Evolutionary conservation across 2,329 filamentous ascomycete genomes (phyloP).

Genomic region (Lachnellula willkommii): DNA sequence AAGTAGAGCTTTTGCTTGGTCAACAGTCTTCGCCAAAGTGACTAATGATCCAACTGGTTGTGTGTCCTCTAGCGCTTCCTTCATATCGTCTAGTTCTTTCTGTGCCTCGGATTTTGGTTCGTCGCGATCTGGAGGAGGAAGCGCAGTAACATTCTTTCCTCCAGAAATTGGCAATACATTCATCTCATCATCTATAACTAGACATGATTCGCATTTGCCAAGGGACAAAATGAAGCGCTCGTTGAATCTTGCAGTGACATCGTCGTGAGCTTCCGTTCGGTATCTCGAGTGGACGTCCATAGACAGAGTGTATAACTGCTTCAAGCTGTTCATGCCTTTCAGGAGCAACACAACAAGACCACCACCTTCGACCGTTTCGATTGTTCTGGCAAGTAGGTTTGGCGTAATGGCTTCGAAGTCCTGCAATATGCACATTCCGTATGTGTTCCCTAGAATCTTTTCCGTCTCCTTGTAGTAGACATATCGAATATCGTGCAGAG

Average conservation of each 20-base stretch:
- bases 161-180: slow-evolving; percentile 97
- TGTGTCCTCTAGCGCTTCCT: slow-evolving; percentile 78
- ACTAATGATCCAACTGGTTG: slow-evolving; percentile 82
- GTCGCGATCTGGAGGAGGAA: slow-evolving; percentile 71
- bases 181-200: slow-evolving; percentile 95
- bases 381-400: slow-evolving; percentile 89
- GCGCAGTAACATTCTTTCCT: slow-evolving; percentile 78
- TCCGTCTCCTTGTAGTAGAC: slow-evolving; percentile 99
- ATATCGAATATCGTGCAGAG: slow-evolving; percentile 95
- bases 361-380: slow-evolving; percentile 96
- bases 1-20: slow-evolving; percentile 93
- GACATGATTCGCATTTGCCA: slow-evolving; percentile 88
- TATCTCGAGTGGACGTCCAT: slow-evolving; percentile 99
- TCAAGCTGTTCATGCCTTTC: slow-evolving; percentile 95
- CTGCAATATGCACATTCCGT: slow-evolving; percentile 96
- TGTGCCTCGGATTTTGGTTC: slow-evolving; percentile 66
- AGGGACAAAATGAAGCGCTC: slow-evolving; percentile 94
- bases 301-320: slow-evolving; percentile 91
- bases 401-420: slow-evolving; percentile 97
- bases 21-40: slow-evolving; percentile 79
- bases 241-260: slow-evolving; percentile 94
- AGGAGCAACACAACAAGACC: slow-evolving; percentile 84
- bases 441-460: slow-evolving; percentile 96
- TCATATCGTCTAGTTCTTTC: slow-evolving; percentile 77
- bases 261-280: slow-evolving; percentile 89